phyloP scores from a whole-genome alignment of 805 yeast genomes.

The Candida alai region DNA sequence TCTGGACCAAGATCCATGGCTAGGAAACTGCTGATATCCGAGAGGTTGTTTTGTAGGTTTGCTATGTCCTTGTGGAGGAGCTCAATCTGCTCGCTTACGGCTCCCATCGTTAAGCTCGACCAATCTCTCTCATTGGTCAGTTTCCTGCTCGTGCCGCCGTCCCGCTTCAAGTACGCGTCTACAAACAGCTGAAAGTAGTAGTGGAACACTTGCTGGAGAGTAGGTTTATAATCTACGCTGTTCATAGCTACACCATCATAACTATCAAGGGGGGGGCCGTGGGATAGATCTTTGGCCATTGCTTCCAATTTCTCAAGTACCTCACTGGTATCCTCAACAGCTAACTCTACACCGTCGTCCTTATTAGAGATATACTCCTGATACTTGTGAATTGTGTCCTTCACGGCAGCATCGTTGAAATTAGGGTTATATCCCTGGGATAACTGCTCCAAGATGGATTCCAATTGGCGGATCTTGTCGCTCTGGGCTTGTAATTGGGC shows the following conservation, averaged over 20 bases:
- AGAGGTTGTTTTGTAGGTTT: conserved; percentile 13
- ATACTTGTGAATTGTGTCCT: conserved; percentile 57
- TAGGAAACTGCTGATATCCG: conserved; percentile 19
- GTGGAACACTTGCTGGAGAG: conserved; percentile 21
- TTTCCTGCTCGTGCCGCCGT: too few relatives aligned
- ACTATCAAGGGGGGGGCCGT: too few relatives aligned
- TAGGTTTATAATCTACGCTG: too few relatives aligned
- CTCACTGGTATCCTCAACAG: conserved; percentile 9
- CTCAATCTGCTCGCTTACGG: conserved; percentile 11
- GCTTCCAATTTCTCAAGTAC: conserved; percentile 19
- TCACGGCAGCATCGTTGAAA: conserved; percentile 84
- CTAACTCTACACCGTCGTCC: conserved; percentile 12
- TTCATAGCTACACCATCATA: conserved; percentile 1
- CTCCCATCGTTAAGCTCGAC: too few relatives aligned
- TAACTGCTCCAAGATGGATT: conserved; percentile 47
- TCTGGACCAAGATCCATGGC: conserved; percentile 49
- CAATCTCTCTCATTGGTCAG: too few relatives aligned
- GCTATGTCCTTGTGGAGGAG: conserved; percentile 15
- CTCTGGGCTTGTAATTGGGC: conserved; percentile 10
- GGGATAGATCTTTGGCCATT: conserved; percentile 10
- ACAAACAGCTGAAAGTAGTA: conserved; percentile 17
- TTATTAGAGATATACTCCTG: conserved; percentile 46
- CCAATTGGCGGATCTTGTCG: conserved; percentile 30
- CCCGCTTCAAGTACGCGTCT: conserved; percentile 6
- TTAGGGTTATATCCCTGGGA: conserved; percentile 68